phyloP scores from a whole-genome alignment of 1,284 basidiomycete genomes.

The Pisolithus thermaeus region DNA sequence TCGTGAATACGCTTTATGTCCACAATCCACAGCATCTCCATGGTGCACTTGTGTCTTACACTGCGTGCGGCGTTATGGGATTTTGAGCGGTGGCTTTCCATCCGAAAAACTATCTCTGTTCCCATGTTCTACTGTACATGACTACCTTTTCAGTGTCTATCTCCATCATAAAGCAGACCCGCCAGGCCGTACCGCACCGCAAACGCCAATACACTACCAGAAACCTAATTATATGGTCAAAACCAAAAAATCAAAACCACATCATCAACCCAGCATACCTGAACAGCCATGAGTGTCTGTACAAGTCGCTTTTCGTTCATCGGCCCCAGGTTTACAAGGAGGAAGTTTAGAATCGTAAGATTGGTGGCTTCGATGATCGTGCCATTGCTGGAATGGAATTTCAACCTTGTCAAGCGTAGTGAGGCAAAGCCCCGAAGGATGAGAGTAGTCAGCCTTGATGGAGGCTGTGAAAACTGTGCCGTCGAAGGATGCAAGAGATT shows the following conservation, averaged over 20 bases:
- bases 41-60: neutral
- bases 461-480: constrained; percentile 54
- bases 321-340: constrained; percentile 73
- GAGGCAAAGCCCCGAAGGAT: constrained; percentile 54
- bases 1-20: no score
- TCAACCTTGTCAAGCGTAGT: constrained; percentile 66
- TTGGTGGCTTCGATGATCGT: constrained; percentile 71
- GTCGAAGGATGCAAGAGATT: constrained; percentile 73
- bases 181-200: constrained; percentile 83
- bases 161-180: constrained; percentile 83
- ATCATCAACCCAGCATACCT: constrained; percentile 39
- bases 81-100: constrained; percentile 4
- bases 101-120: neutral
- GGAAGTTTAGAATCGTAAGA: constrained; percentile 81
- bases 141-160: constrained; percentile 52
- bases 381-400: constrained; percentile 47
- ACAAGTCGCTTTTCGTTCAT: constrained; percentile 79
- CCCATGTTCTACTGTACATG: neutral
- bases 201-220: constrained; percentile 76
- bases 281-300: constrained; percentile 63
- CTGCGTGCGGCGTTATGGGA: constrained; percentile 9
- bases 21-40: no score
- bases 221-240: constrained; percentile 36
- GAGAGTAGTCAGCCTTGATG: constrained; percentile 45
- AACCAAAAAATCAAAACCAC: constrained; percentile 1